Percentiles rank a stretch among this genome's conserved stretches.
phyloP scores from a whole-genome alignment of 1,139 yeast genomes.

The Suhomyces maxii region DNA sequence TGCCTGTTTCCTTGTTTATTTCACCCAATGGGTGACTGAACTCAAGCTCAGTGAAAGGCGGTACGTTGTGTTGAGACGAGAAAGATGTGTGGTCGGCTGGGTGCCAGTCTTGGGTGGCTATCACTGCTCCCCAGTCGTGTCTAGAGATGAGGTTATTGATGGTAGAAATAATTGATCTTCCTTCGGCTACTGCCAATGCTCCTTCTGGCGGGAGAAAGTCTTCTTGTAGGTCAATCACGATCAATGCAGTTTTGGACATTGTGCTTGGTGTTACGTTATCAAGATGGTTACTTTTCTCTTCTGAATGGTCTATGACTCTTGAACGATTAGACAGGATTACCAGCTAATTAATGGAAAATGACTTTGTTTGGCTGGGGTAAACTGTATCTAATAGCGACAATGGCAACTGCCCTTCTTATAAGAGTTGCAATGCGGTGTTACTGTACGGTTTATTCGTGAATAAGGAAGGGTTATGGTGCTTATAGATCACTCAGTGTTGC shows the following conservation, averaged over 20 bases:
- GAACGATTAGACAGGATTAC: too few species aligned
- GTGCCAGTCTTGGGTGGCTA: constrained; percentile 90
- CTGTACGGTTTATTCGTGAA: too few species aligned
- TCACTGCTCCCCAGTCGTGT: constrained; percentile 58
- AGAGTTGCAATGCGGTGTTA: too few species aligned
- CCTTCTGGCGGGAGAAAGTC: constrained; percentile 84
- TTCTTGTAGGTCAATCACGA: constrained; percentile 79
- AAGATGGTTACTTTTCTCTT: not conserved
- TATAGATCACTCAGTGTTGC: too few species aligned
- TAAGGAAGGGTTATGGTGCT: too few species aligned
- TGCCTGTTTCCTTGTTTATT: constrained; percentile 26
- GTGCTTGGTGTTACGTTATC: not conserved
- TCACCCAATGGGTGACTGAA: constrained; percentile 55
- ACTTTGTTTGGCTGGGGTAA: too few species aligned
- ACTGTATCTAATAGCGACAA: too few species aligned
- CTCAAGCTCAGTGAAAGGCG: constrained; percentile 52
- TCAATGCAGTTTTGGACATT: constrained; percentile 45
- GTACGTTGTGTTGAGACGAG: constrained; percentile 62
- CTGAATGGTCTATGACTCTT: too few species aligned
- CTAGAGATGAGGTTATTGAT: constrained; percentile 45
- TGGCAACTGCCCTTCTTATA: too few species aligned
- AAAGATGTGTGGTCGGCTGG: constrained; percentile 77
- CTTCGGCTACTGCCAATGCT: constrained; percentile 68
- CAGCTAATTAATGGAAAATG: too few species aligned
- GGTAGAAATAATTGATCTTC: constrained; percentile 56